These are phyloP conservation scores for Macadamia tetraphylla DNA, from an alignment of 164 flowering plant species.

Conservation along the genomic window DNA sequence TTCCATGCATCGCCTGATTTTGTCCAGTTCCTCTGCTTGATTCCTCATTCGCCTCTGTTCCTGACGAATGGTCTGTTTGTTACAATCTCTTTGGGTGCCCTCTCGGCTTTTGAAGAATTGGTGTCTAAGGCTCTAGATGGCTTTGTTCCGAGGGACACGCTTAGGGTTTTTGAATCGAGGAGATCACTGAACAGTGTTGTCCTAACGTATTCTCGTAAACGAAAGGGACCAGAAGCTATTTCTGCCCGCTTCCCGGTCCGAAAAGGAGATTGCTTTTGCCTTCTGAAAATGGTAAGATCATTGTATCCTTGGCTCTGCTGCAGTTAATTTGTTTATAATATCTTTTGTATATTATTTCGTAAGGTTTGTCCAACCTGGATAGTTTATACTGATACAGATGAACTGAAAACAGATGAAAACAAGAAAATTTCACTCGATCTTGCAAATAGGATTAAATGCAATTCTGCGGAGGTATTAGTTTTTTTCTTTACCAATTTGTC, in stretches of 20 bases:
- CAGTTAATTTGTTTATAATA: not conserved
- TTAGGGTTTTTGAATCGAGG: slow-evolving; percentile 8
- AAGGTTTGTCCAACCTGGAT: too few species aligned
- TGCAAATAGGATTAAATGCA: not conserved
- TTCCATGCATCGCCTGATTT: slow-evolving; percentile 23
- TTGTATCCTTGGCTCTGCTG: not conserved
- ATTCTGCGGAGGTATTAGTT: slow-evolving; percentile 13
- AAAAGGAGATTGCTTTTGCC: slow-evolving; percentile 23
- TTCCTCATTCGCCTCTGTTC: slow-evolving; percentile 38
- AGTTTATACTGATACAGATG: slow-evolving; percentile 1
- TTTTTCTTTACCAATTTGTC: not conserved
- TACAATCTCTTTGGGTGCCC: slow-evolving; percentile 18
- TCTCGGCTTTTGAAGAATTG: slow-evolving; percentile 17
- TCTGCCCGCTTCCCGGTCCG: not conserved
- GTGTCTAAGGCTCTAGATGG: not conserved
- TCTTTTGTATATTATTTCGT: not conserved
- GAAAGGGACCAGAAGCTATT: slow-evolving; percentile 25
- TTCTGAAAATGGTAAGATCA: slow-evolving; percentile 18
- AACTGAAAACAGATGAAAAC: slow-evolving; percentile 12
- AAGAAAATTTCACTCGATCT: not conserved
- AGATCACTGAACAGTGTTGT: slow-evolving; percentile 14
- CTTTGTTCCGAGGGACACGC: slow-evolving; percentile 14
- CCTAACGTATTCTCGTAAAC: slow-evolving; percentile 29
- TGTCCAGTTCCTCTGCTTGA: slow-evolving; percentile 32
- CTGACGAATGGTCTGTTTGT: slow-evolving; percentile 21